phyloP scores from a whole-genome alignment of 768 basidiomycete species.

The Termitomyces sp. region DNA sequence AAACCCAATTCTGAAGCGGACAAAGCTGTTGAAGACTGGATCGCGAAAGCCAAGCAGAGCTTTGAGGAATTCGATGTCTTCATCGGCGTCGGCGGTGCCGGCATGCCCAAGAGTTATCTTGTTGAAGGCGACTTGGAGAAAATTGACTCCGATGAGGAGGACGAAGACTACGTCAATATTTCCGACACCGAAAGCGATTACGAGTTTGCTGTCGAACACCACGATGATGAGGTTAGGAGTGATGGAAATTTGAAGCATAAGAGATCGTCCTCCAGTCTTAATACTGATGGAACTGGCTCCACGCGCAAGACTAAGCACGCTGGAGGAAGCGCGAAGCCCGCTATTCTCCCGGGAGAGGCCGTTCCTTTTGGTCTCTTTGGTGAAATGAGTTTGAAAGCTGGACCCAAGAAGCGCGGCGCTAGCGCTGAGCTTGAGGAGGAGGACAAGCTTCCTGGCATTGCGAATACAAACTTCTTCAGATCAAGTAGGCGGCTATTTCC shows the following conservation, averaged over 20 bases:
- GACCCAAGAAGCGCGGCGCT: conserved; percentile 29
- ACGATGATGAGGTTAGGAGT: conserved; percentile 34
- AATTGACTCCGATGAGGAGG: conserved; percentile 34
- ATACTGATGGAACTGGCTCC: conserved; percentile 30
- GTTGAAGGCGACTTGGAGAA: conserved; percentile 49
- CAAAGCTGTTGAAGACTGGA: conserved; percentile 74
- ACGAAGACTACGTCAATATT: conserved; percentile 37
- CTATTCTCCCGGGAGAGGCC: conserved; percentile 58
- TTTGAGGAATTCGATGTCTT: conserved; percentile 67
- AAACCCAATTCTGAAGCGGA: conserved; percentile 36
- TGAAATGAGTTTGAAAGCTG: conserved; percentile 51
- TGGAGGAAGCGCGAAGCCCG: conserved; percentile 43
- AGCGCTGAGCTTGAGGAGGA: conserved; percentile 37
- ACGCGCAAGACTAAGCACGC: conserved; percentile 39
- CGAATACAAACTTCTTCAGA: conserved; percentile 66
- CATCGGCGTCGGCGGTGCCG: conserved; percentile 60
- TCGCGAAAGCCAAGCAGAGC: conserved; percentile 68
- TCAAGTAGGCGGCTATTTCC: conserved; percentile 32
- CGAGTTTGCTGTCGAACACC: conserved; percentile 41
- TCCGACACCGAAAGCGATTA: conserved; percentile 33
- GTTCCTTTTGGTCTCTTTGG: conserved; percentile 78
- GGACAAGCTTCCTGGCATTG: conserved; percentile 61
- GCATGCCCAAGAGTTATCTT: conserved; percentile 50
- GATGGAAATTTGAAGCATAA: conserved; percentile 29
- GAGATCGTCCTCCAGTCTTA: conserved; percentile 39